Conservation (phyloP, 306 rosid species). For the Lupinus albus region DNA sequence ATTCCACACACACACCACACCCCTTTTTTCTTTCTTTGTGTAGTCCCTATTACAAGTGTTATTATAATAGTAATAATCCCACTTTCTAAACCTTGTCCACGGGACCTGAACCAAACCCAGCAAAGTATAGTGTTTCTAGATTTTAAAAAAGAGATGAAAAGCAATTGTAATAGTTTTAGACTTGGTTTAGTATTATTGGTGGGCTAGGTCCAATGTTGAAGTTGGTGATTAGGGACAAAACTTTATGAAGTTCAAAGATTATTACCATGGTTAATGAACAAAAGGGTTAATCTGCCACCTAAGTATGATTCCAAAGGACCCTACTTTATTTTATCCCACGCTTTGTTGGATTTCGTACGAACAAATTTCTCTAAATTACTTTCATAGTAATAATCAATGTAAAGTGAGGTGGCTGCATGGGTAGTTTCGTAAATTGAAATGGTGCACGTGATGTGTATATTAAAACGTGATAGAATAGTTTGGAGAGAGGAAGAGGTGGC, state of each 20-base stretch:
- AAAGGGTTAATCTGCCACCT: slow-evolving; percentile 54
- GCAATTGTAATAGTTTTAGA: slow-evolving; percentile 39
- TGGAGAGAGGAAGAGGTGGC: slow-evolving; percentile 28
- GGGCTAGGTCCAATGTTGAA: slow-evolving; percentile 40
- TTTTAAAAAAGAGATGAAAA: slow-evolving; percentile 45
- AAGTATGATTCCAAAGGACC: slow-evolving; percentile 54
- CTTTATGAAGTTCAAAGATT: slow-evolving; percentile 39
- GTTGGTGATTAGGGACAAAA: slow-evolving; percentile 50
- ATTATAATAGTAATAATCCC: slow-evolving; percentile 39
- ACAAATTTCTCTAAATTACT: slow-evolving; percentile 38
- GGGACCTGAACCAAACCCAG: slow-evolving; percentile 68
- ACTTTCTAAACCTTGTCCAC: slow-evolving; percentile 62
- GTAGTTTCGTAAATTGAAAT: background rate
- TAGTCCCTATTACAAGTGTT: slow-evolving; percentile 32
- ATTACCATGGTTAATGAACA: slow-evolving; percentile 38
- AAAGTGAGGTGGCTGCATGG: background rate
- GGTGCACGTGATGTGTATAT: slow-evolving; percentile 50
- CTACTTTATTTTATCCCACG: slow-evolving; percentile 42
- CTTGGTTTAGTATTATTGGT: slow-evolving; percentile 50
- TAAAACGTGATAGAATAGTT: slow-evolving; percentile 75
- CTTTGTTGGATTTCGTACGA: slow-evolving; percentile 64
- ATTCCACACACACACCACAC: slow-evolving; percentile 45
- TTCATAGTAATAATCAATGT: slow-evolving; percentile 27
- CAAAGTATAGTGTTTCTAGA: slow-evolving; percentile 67
- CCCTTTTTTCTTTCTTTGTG: background rate